phyloP scores from a whole-genome alignment of 805 yeast species.

The Wickerhamiella parazyma region DNA sequence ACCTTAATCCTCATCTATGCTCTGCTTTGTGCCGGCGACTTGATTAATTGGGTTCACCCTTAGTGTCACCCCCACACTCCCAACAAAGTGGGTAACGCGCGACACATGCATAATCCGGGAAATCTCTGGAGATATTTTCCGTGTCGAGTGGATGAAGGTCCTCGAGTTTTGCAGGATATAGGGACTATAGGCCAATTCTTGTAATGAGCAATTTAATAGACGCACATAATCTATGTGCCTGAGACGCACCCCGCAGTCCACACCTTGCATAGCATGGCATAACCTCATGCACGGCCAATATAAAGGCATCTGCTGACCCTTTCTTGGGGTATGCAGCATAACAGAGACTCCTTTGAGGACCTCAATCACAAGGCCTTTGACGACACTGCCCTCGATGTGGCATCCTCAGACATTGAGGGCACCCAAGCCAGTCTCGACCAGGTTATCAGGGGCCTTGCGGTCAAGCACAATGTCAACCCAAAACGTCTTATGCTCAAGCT shows the following conservation, averaged over 20 bases:
- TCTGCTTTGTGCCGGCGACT: too few relatives aligned
- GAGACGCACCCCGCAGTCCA: not conserved
- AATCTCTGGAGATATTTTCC: too few relatives aligned
- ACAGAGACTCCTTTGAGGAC: not conserved
- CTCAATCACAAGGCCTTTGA: not conserved
- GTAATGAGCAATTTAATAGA: too few relatives aligned
- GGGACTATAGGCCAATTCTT: too few relatives aligned
- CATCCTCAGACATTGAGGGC: not conserved
- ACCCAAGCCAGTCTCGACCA: not conserved
- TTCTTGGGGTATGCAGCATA: not conserved
- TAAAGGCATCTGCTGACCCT: too few relatives aligned
- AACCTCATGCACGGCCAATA: not conserved
- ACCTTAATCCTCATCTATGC: not conserved
- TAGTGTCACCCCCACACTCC: too few relatives aligned
- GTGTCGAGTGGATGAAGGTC: too few relatives aligned
- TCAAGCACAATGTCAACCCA: conserved; percentile 39
- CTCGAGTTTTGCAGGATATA: too few relatives aligned
- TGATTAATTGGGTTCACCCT: too few relatives aligned
- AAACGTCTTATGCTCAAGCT: conserved; percentile 45
- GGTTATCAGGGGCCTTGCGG: conserved; percentile 27
- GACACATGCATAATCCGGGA: too few relatives aligned
- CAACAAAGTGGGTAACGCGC: too few relatives aligned
- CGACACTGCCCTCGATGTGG: not conserved
- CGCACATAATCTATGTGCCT: too few relatives aligned
- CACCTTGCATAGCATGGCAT: not conserved